Evolutionary conservation across 2,329 filamentous ascomycete genomes (phyloP), one percentile per base, ranked within the genome.

Genomic region (Neofusicoccum kwambonambiense): DNA sequence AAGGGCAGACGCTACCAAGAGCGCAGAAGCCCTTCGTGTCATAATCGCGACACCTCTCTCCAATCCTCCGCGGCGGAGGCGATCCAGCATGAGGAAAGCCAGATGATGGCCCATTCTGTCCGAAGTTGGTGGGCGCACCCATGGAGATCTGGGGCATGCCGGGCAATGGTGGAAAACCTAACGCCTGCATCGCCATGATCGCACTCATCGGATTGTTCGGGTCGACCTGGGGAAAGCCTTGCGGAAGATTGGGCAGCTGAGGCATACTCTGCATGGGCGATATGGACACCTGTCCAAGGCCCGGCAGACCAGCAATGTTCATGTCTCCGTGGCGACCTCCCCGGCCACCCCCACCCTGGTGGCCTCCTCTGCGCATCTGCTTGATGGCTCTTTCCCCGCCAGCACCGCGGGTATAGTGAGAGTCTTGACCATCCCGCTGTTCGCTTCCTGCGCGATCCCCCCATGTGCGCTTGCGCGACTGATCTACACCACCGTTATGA

Each of bases 11-110:
- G 69, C 82, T 86, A 3, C 90, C 89, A 44, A 87, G 80, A 5
- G 87, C 83, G 72, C 91, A 93, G 70, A 85, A 91, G 0, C 91
- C 91, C 69, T 90, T 90, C 1, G 79, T 85, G 65, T 92, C 89
- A 70, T 90, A 92, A 74, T 92, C 88, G 65, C 85, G 82, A 72
- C 90, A 93, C 65, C 86, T 82, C 64, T 81, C 78, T 70, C 62
- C 77, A 69, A 66, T 72, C 71, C 70, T 79, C 70, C 62, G 73
- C 61, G 49, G 49, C n/a, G 62, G 64, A 6, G 61, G 65, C 44
- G 65, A 67, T 19, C 60, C 64, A 11, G 58, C 64, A 44, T 66
- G 67, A 61, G 67, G 49, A 52, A 72, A 72, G 9, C 65, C 66
- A 7, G 65, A 54, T 34, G 45, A 5, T 31, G 34, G 34, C 3